A percentile compares a stretch with the other conserved stretches of the same genome.
Evolutionary conservation across 257 asterid genomes (phyloP).

Genomic region (Henckelia pumila): DNA sequence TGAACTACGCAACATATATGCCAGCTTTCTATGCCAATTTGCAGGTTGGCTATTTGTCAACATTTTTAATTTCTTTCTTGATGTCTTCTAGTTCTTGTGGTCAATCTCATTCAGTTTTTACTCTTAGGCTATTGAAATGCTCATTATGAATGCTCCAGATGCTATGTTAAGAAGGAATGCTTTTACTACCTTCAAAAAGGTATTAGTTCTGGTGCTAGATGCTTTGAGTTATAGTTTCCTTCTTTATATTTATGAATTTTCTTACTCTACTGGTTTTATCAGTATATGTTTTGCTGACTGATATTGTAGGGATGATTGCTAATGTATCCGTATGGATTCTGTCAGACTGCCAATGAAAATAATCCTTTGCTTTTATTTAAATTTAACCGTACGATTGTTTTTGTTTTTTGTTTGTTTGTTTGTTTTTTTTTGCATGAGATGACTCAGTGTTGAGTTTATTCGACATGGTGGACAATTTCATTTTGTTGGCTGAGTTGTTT

Average conservation of each 20-base stretch:
- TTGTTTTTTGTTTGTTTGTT: too few species aligned
- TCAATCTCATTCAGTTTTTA: slow-evolving; percentile 23
- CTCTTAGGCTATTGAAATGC: slow-evolving; percentile 63
- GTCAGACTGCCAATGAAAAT: not conserved
- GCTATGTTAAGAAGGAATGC: slow-evolving; percentile 56
- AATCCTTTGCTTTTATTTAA: not conserved
- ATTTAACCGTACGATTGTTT: not conserved
- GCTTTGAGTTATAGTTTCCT: slow-evolving; percentile 16
- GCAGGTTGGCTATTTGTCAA: slow-evolving; percentile 47
- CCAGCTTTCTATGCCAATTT: slow-evolving; percentile 57
- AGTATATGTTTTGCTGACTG: slow-evolving; percentile 1
- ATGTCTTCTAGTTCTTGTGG: slow-evolving; percentile 2
- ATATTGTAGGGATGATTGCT: not conserved
- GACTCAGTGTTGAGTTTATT: not conserved
- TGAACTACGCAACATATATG: slow-evolving; percentile 44
- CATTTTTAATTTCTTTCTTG: slow-evolving; percentile 23
- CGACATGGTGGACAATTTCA: too few species aligned
- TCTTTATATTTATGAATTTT: slow-evolving; percentile 3
- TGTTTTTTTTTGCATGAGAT: not conserved
- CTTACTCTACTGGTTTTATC: slow-evolving; percentile 1
- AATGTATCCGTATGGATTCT: not conserved
- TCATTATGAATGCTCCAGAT: slow-evolving; percentile 76
- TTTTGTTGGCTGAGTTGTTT: too few species aligned
- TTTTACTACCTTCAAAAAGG: slow-evolving; percentile 67
- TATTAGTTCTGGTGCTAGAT: slow-evolving; percentile 24